Evolutionary conservation across 2,329 filamentous ascomycete species (phyloP).

Genomic region (Dothideomycetidae sp.): DNA sequence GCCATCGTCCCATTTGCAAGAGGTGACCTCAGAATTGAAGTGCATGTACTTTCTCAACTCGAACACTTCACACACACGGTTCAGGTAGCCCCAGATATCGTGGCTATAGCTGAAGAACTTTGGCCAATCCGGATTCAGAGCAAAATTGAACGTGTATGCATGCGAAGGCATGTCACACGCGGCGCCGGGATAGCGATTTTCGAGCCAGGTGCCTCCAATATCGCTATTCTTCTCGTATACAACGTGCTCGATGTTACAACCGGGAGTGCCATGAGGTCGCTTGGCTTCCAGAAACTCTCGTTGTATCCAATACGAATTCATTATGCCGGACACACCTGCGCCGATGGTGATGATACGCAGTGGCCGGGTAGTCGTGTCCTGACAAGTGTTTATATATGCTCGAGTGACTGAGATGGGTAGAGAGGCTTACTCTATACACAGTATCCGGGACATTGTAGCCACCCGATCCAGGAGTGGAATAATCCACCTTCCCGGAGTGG

Average conservation of each 20-base stretch:
- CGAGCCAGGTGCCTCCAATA: constrained; percentile 33
- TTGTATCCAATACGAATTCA: constrained; percentile 35
- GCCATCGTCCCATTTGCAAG: constrained; percentile 36
- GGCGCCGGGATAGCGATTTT: constrained; percentile 28
- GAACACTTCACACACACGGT: constrained; percentile 35
- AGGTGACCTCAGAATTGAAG: constrained; percentile 35
- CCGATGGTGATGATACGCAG: constrained; percentile 36
- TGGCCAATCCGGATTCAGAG: constrained; percentile 33
- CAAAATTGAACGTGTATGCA: constrained; percentile 32
- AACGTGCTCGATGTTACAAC: constrained; percentile 31
- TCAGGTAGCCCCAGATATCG: constrained; percentile 36
- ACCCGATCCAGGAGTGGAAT: constrained; percentile 28
- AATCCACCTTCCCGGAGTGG: constrained; percentile 25
- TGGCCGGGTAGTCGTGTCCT: constrained; percentile 28
- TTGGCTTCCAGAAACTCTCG: constrained; percentile 21
- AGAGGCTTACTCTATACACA: constrained; percentile 17
- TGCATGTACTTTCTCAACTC: constrained; percentile 39
- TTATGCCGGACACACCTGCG: constrained; percentile 33
- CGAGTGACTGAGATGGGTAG: neutral
- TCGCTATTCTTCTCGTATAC: constrained; percentile 36
- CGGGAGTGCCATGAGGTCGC: neutral
- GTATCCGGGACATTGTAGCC: constrained; percentile 29
- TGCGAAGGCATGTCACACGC: constrained; percentile 34
- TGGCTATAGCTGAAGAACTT: constrained; percentile 32
- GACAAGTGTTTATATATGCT: too few relatives aligned